Evolutionary conservation across 768 basidiomycete genomes (phyloP), one percentile per base, ranked within the genome.

Genomic region (Tylopilus cervinicoccineus): DNA sequence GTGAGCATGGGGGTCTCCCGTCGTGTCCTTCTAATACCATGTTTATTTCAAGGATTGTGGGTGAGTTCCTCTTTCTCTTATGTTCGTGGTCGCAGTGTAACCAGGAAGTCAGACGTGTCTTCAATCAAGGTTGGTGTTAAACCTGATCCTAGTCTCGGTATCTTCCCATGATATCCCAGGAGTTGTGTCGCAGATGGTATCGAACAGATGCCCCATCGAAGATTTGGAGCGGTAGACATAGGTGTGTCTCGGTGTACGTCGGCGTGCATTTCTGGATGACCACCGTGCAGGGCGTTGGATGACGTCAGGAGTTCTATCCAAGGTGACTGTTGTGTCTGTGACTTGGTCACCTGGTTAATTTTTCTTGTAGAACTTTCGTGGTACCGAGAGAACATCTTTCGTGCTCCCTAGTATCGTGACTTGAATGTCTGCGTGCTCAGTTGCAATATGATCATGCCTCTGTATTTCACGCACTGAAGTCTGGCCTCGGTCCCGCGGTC

Each of bases 271-370:
- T 40, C 14, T 2, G 5, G 26, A 37, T 40, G 44, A 54, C 26
- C 11, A 20, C 37, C 19, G 2, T 27, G 6, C 59, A 93, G 91
- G 24, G 93, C 93, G 3, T 64, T 92, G 52, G 86, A 87, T 51
- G 93, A 95, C 57, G 93, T 94, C 50, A 72, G 71, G 34, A 75
- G 77, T 26, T 90, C 88, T 6, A 91, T 95, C 40, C 62, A 67
- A 67, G 93, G 90, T 85, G 24, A 61, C 26, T 27, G 2, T 22
- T 17, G 31, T 14, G 6, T 26, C 9, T 33, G 16, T 45, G 8
- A 46, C 16, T 17, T n/a, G 39, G 28, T 38, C 24, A 10, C 32
- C 47, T 42, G 8, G 12, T 50, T 47, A 26, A 59, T 17, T 22
- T 1, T 26, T 14, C n/a, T 22, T 38, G 22, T 58, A 91, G 89